Evolutionary conservation across 768 basidiomycete genomes (phyloP).

Genomic region (Sistotremastrum suecicum): DNA sequence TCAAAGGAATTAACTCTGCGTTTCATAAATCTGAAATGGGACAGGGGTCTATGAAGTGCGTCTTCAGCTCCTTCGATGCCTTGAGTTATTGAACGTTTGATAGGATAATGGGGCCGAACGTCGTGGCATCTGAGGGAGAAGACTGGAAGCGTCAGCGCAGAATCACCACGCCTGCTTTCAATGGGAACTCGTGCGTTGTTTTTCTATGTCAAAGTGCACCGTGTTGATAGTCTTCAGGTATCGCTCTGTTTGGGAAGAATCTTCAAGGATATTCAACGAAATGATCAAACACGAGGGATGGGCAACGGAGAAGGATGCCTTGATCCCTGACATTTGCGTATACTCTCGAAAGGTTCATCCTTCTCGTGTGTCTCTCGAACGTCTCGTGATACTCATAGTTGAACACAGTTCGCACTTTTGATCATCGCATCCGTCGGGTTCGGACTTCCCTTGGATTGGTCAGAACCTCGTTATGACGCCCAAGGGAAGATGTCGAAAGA

Average conservation of each 20-base stretch:
- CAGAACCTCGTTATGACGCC: too few species aligned
- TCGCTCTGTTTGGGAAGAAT: slow-evolving; percentile 27
- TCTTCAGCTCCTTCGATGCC: too few species aligned
- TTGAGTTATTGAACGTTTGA: background rate
- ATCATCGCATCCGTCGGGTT: slow-evolving; percentile 17
- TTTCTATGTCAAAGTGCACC: background rate
- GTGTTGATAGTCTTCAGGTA: slow-evolving; percentile 16
- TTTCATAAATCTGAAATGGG: too few species aligned
- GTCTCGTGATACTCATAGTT: background rate
- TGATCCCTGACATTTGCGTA: slow-evolving; percentile 6
- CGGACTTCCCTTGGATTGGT: slow-evolving; percentile 13
- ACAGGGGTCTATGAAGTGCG: too few species aligned
- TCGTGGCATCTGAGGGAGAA: slow-evolving; percentile 28
- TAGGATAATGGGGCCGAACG: slow-evolving; percentile 29
- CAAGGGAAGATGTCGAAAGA: too few species aligned
- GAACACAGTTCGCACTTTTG: slow-evolving; percentile 9
- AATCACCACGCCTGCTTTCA: slow-evolving; percentile 31
- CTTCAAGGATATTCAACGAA: slow-evolving; percentile 21
- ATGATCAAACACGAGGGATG: slow-evolving; percentile 26
- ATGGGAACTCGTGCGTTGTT: slow-evolving; percentile 20
- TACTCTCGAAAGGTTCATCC: slow-evolving; percentile 4
- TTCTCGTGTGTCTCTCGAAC: background rate
- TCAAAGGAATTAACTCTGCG: too few species aligned
- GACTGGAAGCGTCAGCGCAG: slow-evolving; percentile 32
- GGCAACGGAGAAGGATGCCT: background rate